phyloP scores from a whole-genome alignment of 1,284 basidiomycete species.

The Ustilago crameri region DNA sequence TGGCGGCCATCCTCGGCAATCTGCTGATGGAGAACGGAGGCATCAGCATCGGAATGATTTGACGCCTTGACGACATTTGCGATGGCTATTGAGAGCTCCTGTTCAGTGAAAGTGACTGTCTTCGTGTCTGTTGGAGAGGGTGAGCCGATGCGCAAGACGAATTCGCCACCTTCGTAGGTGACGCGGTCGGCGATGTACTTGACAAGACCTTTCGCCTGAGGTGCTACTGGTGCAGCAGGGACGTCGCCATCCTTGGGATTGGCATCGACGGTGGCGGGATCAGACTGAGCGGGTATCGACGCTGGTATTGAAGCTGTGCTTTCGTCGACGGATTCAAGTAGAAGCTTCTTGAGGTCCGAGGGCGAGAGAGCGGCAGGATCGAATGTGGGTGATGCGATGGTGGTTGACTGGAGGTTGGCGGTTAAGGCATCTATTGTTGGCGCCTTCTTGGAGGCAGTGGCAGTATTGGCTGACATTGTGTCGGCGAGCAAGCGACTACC shows the following conservation, averaged over 20 bases:
- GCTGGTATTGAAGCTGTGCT: constrained; percentile 6
- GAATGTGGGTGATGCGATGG: constrained; percentile 6
- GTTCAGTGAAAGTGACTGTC: constrained; percentile 24
- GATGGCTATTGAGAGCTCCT: constrained; percentile 46
- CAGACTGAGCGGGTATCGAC: constrained; percentile 7
- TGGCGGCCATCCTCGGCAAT: constrained; percentile 18
- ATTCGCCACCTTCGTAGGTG: constrained; percentile 50
- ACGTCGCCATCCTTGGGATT: background rate
- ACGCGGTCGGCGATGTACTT: constrained; percentile 48
- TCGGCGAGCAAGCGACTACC: background rate
- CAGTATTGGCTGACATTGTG: constrained; percentile 21
- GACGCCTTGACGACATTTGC: constrained; percentile 44
- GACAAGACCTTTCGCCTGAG: constrained; percentile 27
- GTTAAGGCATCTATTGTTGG: constrained; percentile 56
- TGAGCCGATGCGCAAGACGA: constrained; percentile 45
- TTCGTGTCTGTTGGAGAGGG: constrained; percentile 4
- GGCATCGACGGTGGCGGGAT: background rate
- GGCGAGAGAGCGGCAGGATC: constrained; percentile 15
- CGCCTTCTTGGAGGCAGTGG: constrained; percentile 33
- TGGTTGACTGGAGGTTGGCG: constrained; percentile 29
- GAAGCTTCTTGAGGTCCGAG: constrained; percentile 28
- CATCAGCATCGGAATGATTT: constrained; percentile 43
- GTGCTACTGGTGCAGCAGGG: constrained; percentile 2
- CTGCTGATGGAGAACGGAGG: constrained; percentile 43
- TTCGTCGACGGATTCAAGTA: constrained; percentile 38